Base-by-base conservation (phyloP, 331 rosid genomes). In the Malus hybrid region DNA sequence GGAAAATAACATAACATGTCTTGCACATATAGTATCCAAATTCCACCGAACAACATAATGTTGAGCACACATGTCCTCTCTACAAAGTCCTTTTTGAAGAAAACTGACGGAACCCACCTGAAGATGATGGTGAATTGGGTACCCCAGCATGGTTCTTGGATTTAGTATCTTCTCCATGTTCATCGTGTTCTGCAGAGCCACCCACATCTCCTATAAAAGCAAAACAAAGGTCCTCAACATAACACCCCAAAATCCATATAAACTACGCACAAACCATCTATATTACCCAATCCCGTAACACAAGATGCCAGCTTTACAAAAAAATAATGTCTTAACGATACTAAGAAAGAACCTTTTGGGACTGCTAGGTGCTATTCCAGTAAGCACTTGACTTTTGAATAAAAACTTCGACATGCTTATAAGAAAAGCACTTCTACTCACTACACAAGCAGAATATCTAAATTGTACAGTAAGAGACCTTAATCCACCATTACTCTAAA, bases 31-130 rank as follows among this genome's bases (percentile, higher is more conserved):
- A 91, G 94, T 86, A 59, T 91, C 92, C 96, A 91, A 86, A 82
- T 85, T 89, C 93, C 98, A 91, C 90, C 90, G 69, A 62, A 28
- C 77, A 88, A 86, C 80, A 85, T 79, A 85, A 89, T 88, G 97
- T 86, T 80, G 96, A 85, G 90, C 96, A 91, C 95, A 92, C 90
- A 90, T 85, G 92, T 90, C 97, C 89, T 79, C 88, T 81, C 86
- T 88, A 86, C 90, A 95, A 85, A 95, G 97, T 92, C 97, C 97
- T 87, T 92, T 74, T 94, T 81, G 97, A 92, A 85, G 96, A 91
- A 90, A 90, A 90, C 97, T 92, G 96, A 92, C 89, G 78, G 97
- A 89, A 95, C 99, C 99, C 97, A 95, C 99, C 99, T 95, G 99
- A 95, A 82, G 99, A 90, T 70, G 97, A 89, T 84, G 97, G 97